A percentile compares a stretch with the other conserved stretches of the same genome.
phyloP scores from a whole-genome alignment of 495 filamentous ascomycete species.

The Penicillium roqueforti region DNA sequence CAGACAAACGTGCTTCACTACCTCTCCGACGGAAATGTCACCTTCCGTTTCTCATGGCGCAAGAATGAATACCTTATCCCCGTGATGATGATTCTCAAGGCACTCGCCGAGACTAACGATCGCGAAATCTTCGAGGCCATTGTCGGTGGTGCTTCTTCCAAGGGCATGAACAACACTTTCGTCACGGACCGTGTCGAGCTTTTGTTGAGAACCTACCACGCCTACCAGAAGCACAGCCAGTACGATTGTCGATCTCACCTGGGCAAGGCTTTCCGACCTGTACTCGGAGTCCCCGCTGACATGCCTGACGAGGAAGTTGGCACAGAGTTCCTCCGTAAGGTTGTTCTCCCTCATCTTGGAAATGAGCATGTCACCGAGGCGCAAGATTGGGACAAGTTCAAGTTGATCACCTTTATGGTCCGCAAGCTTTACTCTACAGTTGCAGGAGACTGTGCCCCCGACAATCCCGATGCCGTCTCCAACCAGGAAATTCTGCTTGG shows the following conservation, averaged over 20 bases:
- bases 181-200: conserved; percentile 92
- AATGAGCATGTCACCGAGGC: conserved; percentile 73
- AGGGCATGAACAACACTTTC: conserved; percentile 82
- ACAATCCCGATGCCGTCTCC: conserved; percentile 94
- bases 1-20: conserved; percentile 98
- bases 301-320: conserved; percentile 83
- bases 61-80: conserved; percentile 95
- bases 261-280: conserved; percentile 82
- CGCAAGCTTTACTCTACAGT: conserved; percentile 90
- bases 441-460: conserved; percentile 83
- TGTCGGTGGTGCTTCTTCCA: conserved; percentile 66
- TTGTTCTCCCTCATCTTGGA: conserved; percentile 87
- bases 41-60: conserved; percentile 95
- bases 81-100: conserved; percentile 94
- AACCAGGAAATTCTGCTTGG: conserved; percentile 91
- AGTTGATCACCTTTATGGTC: conserved; percentile 92
- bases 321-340: conserved; percentile 79
- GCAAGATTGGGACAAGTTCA: conserved; percentile 88
- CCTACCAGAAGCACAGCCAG: conserved; percentile 74
- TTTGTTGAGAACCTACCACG: conserved; percentile 86
- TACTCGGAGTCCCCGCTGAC: conserved; percentile 73
- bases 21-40: conserved; percentile 89
- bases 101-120: conserved; percentile 91
- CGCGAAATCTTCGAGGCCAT: conserved; percentile 90
- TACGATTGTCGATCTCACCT: conserved; percentile 75